A percentile compares a stretch with the other conserved stretches of the same genome.
These are phyloP conservation scores for Penicillium sumatraense DNA, from an alignment of 2,329 filamentous ascomycete genomes.

Conservation along the genomic window DNA sequence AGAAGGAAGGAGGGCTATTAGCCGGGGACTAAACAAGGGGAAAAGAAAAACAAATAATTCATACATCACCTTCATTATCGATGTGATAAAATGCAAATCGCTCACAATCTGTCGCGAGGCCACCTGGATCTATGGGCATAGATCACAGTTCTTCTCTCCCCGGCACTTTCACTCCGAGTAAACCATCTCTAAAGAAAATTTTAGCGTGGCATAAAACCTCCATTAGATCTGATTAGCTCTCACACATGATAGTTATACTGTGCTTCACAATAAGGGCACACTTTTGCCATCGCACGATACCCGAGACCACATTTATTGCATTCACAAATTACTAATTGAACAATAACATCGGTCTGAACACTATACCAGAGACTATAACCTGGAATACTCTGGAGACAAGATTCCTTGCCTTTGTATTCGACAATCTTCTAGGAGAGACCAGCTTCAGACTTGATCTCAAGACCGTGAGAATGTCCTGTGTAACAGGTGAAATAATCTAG, in stretches of 20 bases:
- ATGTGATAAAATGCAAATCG: conserved; percentile 14
- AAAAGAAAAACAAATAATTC: not conserved
- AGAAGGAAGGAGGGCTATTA: not conserved
- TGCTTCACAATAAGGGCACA: not conserved
- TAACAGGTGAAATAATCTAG: not conserved
- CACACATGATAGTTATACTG: conserved; percentile 9
- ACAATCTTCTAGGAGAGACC: not conserved
- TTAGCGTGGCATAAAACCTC: not conserved
- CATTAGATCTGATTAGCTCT: not conserved
- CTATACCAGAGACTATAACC: conserved; percentile 11
- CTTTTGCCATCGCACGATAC: not conserved
- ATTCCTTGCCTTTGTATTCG: not conserved
- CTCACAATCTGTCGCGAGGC: conserved; percentile 8
- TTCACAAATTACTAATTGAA: conserved; percentile 9
- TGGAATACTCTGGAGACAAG: not conserved
- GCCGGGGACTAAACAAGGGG: not conserved
- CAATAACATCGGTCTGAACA: not conserved
- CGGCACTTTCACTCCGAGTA: conserved; percentile 2
- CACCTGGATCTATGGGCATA: too few species aligned
- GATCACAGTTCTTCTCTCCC: not conserved
- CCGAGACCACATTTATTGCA: not conserved
- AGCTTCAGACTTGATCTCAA: not conserved
- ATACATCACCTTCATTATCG: conserved; percentile 6
- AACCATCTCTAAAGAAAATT: conserved; percentile 9
- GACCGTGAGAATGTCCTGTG: not conserved